Base-by-base conservation (phyloP, 257 asterid genomes). In the Verbascum thapsus region DNA sequence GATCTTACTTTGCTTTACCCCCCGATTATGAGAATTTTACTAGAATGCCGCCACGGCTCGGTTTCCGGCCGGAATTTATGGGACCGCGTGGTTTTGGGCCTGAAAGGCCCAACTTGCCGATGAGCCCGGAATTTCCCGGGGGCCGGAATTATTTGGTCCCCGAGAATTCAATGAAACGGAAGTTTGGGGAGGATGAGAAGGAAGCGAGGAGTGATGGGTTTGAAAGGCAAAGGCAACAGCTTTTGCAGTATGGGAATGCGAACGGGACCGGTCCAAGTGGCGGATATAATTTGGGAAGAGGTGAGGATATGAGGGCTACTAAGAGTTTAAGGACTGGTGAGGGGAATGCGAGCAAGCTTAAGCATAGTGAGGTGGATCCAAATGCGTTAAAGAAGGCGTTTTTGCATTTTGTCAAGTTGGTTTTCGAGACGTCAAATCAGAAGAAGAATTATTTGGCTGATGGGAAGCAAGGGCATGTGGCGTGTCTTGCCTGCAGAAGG, bases 191-290 rank as follows among this genome's bases (percentile, higher is more conserved):
- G 12, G 89, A 85, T 35, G 95, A 87, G 60, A 81, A 82, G 73
- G 87, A 63, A 55, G 84, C 76, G 66, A 77, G 69, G 76, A 73
- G 69, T 32, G 91, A 88, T 76, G 94, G 85, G 58, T 80, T 80
- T 66, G 96, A 84, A 74, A 89, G 97, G 81, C 95, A 86, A 74
- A 85, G 95, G 66, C 91, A 83, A 58, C 95, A 91, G 81, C 85
- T 85, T 72, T 79, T 92, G 82, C 95, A 88, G 79, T 88, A 85
- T 64, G 96, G 97, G 9, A 88, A 70, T 71, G 86, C 58, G 12
- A 80, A 70, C 39, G 83, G 83, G 17, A 80, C 85, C 2, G 89
- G 91, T 30, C 64, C 83, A 0, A 81, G 88, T 76, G 65, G 65
- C 41, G 76, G 60, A 64, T 35, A 67, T 67, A 64, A 42, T 66